Evolutionary conservation across 2,329 filamentous ascomycete genomes (phyloP), one percentile per base, ranked within the genome.

Genomic region (Setomelanomma holmii): DNA sequence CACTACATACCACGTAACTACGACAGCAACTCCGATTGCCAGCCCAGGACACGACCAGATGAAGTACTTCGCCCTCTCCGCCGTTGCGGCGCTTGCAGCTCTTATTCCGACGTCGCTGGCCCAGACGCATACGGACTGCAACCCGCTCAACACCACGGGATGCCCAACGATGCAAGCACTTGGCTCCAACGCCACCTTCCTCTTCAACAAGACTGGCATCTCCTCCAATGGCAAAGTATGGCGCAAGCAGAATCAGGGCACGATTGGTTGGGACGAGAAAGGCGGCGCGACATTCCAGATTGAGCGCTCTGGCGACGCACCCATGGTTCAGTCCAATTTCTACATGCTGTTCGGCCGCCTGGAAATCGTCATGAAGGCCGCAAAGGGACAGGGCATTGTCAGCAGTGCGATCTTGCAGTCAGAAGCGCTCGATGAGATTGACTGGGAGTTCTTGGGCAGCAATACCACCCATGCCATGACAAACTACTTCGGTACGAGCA

Each of bases 41-140:
- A 30, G 5, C 22, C 17, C 14, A 16, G 12, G 10, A 42, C 23
- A 36, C 14, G 39, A 40, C 52, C 62, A 38, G 47, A 74, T 75
- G 71, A 62, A 63, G 49, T 69, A 67, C 11, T 57, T 71, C 42
- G 52, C 72, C 40, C 60, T 76, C 45, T 69, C 74, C 52, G 67
- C 73, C 23, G 49, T 75, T 24, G 71, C 74, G 36, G 61, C 75
- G n/a, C 62, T 79, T 22, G 64, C 71, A 34, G 57, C 62, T 33
- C 53, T 75, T 35, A 54, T 72, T 34, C 75, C 82, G 49, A 73
- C 83, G 38, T 79, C 80, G 41, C 61, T 81, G 33, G 91, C 89
- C 42, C 93, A 97, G 74, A 91, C 92, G 24, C 86, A 76, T 49
- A 91, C 90, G 6, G 74, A 81, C 36, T 98, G 93, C 79, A 87